Percentiles rank a stretch among this genome's conserved stretches.
These are phyloP conservation scores for Blastocystis sp. DNA, from an alignment of 352 stramenopile genomes.

Conservation along the genomic window DNA sequence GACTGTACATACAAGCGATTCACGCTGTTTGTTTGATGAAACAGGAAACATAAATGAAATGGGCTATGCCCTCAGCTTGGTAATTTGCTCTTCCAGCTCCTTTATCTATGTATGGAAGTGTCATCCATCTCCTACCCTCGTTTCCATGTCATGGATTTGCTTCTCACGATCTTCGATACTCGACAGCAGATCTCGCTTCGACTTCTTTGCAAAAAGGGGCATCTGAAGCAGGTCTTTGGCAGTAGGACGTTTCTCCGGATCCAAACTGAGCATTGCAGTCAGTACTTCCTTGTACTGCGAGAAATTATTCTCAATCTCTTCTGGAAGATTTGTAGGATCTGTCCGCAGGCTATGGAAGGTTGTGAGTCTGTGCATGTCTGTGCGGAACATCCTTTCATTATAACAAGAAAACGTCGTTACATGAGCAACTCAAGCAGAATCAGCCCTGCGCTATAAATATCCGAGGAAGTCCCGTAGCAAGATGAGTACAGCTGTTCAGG, in stretches of 20 bases:
- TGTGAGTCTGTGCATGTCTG: slow-evolving; percentile 16
- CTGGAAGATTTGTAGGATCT: neutral
- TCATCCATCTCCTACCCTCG: neutral
- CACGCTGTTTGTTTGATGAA: too few species aligned
- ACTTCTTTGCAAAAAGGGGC: neutral
- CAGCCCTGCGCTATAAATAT: slow-evolving; percentile 12
- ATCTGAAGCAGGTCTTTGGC: neutral
- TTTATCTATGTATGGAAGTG: neutral
- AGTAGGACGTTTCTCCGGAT: neutral
- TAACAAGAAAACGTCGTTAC: neutral
- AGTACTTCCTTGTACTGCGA: neutral
- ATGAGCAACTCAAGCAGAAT: slow-evolving; percentile 42
- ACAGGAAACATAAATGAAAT: neutral
- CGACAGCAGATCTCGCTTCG: neutral
- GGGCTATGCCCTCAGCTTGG: neutral
- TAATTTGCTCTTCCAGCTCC: neutral
- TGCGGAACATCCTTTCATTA: slow-evolving; percentile 25
- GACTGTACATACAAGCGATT: too few species aligned
- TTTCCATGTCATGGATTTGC: neutral
- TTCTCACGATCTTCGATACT: neutral
- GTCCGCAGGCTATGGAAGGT: neutral
- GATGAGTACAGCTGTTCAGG: neutral
- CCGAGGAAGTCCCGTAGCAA: neutral
- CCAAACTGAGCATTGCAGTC: neutral
- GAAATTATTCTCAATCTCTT: neutral